These are phyloP conservation scores for Colletotrichum caudatum DNA, from an alignment of 2,329 filamentous ascomycete genomes.

Conservation along the genomic window DNA sequence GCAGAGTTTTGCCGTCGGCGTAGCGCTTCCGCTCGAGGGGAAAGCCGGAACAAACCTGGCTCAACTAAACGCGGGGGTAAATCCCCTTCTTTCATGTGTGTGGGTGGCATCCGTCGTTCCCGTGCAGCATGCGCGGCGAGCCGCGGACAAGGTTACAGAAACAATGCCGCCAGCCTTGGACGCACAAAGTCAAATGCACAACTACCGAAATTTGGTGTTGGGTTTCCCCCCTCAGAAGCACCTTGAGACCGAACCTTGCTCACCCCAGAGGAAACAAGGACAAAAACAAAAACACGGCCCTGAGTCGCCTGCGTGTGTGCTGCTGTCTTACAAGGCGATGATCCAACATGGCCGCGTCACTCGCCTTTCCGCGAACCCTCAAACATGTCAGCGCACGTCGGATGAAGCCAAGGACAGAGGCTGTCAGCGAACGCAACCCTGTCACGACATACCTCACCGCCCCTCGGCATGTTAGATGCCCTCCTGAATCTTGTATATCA, in stretches of 20 bases:
- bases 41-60: background rate
- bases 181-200: conserved; percentile 13
- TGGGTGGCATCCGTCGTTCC: background rate
- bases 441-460: background rate
- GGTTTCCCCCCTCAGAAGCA: background rate
- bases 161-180: background rate
- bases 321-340: background rate
- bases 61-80: conserved; percentile 23
- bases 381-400: conserved; percentile 29
- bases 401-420: conserved; percentile 19
- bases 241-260: conserved; percentile 20
- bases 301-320: background rate
- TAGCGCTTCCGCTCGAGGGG: background rate
- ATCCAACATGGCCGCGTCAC: conserved; percentile 27
- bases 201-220: background rate
- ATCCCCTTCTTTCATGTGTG: conserved; percentile 23
- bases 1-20: conserved; percentile 16
- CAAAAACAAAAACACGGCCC: background rate
- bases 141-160: conserved; percentile 3
- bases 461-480: conserved; percentile 31
- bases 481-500: conserved; percentile 32
- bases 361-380: conserved; percentile 20
- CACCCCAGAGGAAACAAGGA: background rate
- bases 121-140: conserved; percentile 12
- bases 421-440: conserved; percentile 14